Evolutionary conservation across 2,329 filamentous ascomycete genomes (phyloP), one percentile per base, ranked within the genome.

Genomic region (Hymenoscyphus occultus): DNA sequence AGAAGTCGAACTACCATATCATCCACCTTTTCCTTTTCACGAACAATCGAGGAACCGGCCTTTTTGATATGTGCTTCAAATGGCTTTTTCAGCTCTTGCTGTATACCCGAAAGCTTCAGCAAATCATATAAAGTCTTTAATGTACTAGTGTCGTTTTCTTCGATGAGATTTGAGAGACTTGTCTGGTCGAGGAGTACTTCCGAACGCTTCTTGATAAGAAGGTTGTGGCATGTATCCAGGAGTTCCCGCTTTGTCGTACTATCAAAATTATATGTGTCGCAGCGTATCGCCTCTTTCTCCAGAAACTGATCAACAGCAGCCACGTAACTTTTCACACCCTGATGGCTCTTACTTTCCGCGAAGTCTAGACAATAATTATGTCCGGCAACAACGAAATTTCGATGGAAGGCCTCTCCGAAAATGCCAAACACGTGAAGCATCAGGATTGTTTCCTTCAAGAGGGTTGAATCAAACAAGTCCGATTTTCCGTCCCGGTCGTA

Each of bases 1-100:
- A 99, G 81, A 4, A 99, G 81, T 40, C 91, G 86, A 5, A 92
- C 79, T 0, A 99, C 88, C 93, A 99, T 98, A 60, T 93, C 87
- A 19, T 93, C 88, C 59, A 90, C 88, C 45, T 89, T 86, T 40
- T 89, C 86, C 60, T 89, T 89, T 73, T 97, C 91, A 66, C 90
- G 88, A 5, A 98, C 89, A 64, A 99, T 94, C 1, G 77, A 78
- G 0, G 88, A 85, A 0, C 95, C 95, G 4, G 91, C 86, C 28
- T 84, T 81, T 59, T 88, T 84, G 62, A 98, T 93, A 78, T 95
- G 97, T 40, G 84, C 83, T 70, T 86, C 86, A 82, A 96, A 98
- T 0, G 92, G 86, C 3, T 81, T 75, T 70, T 87, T 90, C 51
- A 99, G 79, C 66, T 86, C 84, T 70, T 84, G 82, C 35, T 92